Evolutionary conservation across 805 yeast species (phyloP), one percentile per base, ranked within the genome.

Genomic region (Lipomyces yamanashiensis): DNA sequence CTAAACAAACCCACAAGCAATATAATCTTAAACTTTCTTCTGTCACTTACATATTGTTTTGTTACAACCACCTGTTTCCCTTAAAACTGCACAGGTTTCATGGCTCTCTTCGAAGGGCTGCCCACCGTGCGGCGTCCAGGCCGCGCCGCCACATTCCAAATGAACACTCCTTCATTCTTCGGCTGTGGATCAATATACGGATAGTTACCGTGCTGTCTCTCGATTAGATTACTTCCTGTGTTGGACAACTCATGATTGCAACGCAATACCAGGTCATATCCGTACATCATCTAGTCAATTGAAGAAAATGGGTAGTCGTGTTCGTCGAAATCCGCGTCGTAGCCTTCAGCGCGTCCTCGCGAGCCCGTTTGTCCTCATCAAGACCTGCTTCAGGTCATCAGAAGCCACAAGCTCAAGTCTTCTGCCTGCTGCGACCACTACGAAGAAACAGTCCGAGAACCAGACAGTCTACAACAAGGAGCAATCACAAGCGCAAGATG

Each of bases 41-140:
- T 28, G 28, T 2, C 28, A 2, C 28, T 28, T 28, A 5, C 28
- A 28, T 3, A 28, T 28, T 28, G 5, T 28, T 28, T 5, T 28
- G 28, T 3, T 28, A 28, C 17, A 43, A 43, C 17, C 15, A n/a
- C 21, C 47, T 21, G 47, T 43, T 43, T 13, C 17, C 19, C 47
- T 15, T 39, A 3, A 12, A 12, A 12, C n/a, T 7, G n/a, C 41
- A 3, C 41, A 37, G 41, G 23, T 23, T 19, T 10, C 40, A 23
- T 6, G 17, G 17, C 23, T 41, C 17, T 37, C 47, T 3, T 28
- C 28, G 28, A 28, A 28, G 47, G 47, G 47, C 36, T 47, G n/a
- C 7, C 58, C 41, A 23, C 34, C 33, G 51, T 19, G 58, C 51
- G 58, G 51, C 41, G 51, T 19, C 40, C 43, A 21, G 41, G 51